Percentiles rank a stretch among this genome's conserved stretches.
Evolutionary conservation across 2,329 filamentous ascomycete species (phyloP).

Genomic region (Colletotrichum somersetense): DNA sequence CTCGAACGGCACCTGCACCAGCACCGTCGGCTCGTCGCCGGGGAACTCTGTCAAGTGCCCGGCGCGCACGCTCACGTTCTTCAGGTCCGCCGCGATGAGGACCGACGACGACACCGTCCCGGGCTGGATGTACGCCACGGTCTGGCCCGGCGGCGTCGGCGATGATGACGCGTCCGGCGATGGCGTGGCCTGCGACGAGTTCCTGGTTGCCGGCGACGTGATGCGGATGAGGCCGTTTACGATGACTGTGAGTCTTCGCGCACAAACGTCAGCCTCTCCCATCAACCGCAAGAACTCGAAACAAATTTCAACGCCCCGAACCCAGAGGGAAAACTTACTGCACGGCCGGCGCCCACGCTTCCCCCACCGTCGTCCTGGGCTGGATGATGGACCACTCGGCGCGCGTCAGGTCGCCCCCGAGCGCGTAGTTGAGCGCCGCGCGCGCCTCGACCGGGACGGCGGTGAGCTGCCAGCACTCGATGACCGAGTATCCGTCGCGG

Average conservation of each 20-base stretch:
- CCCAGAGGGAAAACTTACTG: conserved; percentile 44
- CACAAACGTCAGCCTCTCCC: not conserved
- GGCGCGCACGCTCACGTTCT: conserved; percentile 45
- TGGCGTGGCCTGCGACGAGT: conserved; percentile 31
- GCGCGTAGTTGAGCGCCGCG: conserved; percentile 49
- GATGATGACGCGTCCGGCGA: not conserved
- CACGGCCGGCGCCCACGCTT: conserved; percentile 51
- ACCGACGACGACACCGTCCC: conserved; percentile 49
- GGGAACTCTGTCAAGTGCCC: conserved; percentile 53
- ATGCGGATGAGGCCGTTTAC: conserved; percentile 52
- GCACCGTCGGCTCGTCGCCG: conserved; percentile 49
- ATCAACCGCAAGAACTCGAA: too few species aligned
- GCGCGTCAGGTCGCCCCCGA: conserved; percentile 47
- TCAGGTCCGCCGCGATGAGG: conserved; percentile 49
- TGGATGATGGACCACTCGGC: conserved; percentile 50
- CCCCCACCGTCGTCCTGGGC: conserved; percentile 48
- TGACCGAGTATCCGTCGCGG: conserved; percentile 52
- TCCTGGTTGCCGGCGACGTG: conserved; percentile 47
- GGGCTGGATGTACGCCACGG: conserved; percentile 49
- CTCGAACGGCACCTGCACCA: conserved; percentile 50
- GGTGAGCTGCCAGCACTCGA: conserved; percentile 62
- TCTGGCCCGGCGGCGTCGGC: conserved; percentile 28
- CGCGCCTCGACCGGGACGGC: conserved; percentile 45
- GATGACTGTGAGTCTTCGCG: conserved; percentile 47
- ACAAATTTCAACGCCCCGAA: too few species aligned